A percentile compares a stretch with the other conserved stretches of the same genome.
phyloP scores from a whole-genome alignment of 2,329 filamentous ascomycete genomes.

The Neurospora sp. region DNA sequence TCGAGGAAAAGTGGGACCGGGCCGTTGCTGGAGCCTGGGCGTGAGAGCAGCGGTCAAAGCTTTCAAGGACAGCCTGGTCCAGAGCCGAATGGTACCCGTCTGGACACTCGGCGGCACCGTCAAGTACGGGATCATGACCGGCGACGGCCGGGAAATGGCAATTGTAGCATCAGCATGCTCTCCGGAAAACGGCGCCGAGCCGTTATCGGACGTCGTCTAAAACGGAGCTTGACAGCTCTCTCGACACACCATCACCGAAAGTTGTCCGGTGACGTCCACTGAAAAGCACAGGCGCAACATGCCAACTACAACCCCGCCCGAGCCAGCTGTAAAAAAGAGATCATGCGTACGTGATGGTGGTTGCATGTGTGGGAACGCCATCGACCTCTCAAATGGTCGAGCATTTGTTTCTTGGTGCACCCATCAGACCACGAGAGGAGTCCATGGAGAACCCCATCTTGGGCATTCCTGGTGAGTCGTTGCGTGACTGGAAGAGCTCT shows the following conservation, averaged over 20 bases:
- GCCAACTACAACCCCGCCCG: slow-evolving; percentile 9
- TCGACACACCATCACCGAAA: neutral
- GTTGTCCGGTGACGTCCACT: neutral
- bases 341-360: slow-evolving; percentile 15
- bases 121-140: neutral
- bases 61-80: neutral
- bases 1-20: slow-evolving; percentile 1
- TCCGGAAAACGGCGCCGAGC: neutral
- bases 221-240: neutral
- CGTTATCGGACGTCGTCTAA: neutral
- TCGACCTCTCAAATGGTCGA: neutral
- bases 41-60: neutral
- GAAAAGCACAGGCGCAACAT: neutral
- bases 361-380: slow-evolving; percentile 11
- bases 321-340: slow-evolving; percentile 11
- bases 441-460: neutral
- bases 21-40: neutral
- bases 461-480: neutral
- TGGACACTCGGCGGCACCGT: neutral
- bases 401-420: neutral
- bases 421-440: slow-evolving; percentile 4
- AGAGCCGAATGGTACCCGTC: neutral
- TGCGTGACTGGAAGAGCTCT: neutral
- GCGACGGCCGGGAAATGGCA: neutral
- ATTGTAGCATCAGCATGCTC: neutral